Conservation (phyloP, 2,329 filamentous ascomycete species). For the Sclerotinia sclerotiorum region DNA sequence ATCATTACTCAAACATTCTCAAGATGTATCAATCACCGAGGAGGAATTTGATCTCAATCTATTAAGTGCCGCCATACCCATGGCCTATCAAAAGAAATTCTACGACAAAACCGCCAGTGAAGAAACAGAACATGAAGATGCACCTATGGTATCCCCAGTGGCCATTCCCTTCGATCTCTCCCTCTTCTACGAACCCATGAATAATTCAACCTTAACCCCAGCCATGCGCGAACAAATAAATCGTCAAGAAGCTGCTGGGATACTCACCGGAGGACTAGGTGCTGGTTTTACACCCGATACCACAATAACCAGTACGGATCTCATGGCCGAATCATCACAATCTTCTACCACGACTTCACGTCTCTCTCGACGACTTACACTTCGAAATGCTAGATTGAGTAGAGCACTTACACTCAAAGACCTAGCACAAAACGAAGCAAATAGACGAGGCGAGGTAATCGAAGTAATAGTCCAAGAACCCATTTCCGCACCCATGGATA, state of each 20-base stretch:
- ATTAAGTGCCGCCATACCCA: constrained; percentile 33
- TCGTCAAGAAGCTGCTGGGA: constrained; percentile 51
- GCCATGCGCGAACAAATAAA: constrained; percentile 33
- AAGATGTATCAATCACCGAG: constrained; percentile 34
- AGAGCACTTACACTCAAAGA: constrained; percentile 48
- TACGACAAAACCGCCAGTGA: constrained; percentile 30
- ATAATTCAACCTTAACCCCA: constrained; percentile 25
- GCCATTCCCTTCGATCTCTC: constrained; percentile 33
- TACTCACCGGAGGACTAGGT: constrained; percentile 59
- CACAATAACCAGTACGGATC: constrained; percentile 51
- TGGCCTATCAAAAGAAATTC: constrained; percentile 30
- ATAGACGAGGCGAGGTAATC: constrained; percentile 58
- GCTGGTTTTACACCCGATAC: constrained; percentile 51
- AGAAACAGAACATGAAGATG: constrained; percentile 30
- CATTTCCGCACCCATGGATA: constrained; percentile 30
- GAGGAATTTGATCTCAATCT: constrained; percentile 39
- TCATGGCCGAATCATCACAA: constrained; percentile 43
- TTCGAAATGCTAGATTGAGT: constrained; percentile 28
- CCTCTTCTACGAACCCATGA: constrained; percentile 35
- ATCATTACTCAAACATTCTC: constrained; percentile 28
- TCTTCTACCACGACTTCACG: constrained; percentile 18
- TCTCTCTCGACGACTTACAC: constrained; percentile 32
- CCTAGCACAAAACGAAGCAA: constrained; percentile 58
- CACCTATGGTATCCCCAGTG: constrained; percentile 26
- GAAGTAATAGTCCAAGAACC: constrained; percentile 52